Conservation (phyloP, 2,329 filamentous ascomycete species). For the Colletotrichum gigasporum region DNA sequence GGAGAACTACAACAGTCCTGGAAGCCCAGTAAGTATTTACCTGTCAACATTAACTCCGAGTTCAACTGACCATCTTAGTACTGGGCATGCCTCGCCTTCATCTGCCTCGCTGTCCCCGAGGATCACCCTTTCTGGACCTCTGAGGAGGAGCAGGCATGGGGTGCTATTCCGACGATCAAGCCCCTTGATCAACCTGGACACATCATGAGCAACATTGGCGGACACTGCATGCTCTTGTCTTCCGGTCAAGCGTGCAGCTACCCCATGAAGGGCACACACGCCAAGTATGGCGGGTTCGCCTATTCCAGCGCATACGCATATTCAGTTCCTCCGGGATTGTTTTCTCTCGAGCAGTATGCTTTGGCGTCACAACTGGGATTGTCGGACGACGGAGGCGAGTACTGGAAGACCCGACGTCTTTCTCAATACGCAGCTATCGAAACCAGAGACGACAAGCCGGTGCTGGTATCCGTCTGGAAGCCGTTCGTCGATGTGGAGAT, state of each 20-base stretch:
- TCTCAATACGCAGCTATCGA: constrained; percentile 73
- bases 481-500: constrained; percentile 76
- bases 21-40: constrained; percentile 60
- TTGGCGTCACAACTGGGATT: constrained; percentile 80
- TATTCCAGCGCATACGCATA: constrained; percentile 82
- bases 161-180: constrained; percentile 66
- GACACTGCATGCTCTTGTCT: constrained; percentile 78
- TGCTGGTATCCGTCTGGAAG: constrained; percentile 75
- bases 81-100: constrained; percentile 83
- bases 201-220: constrained; percentile 76
- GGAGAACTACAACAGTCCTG: constrained; percentile 86
- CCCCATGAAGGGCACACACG: constrained; percentile 82
- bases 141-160: constrained; percentile 68
- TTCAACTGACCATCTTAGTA: constrained; percentile 60
- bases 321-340: constrained; percentile 79
- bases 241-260: constrained; percentile 86
- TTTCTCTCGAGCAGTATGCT: constrained; percentile 80
- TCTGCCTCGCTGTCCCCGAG: constrained; percentile 74
- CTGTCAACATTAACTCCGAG: constrained; percentile 70
- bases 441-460: constrained; percentile 60
- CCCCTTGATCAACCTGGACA: constrained; percentile 75
- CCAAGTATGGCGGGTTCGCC: constrained; percentile 83
- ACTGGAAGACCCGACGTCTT: constrained; percentile 79
- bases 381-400: constrained; percentile 80
- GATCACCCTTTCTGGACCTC: constrained; percentile 80